Evolutionary conservation across 2,329 filamentous ascomycete genomes (phyloP), one percentile per base, ranked within the genome.

Genomic region (Monilinia aucupariae): DNA sequence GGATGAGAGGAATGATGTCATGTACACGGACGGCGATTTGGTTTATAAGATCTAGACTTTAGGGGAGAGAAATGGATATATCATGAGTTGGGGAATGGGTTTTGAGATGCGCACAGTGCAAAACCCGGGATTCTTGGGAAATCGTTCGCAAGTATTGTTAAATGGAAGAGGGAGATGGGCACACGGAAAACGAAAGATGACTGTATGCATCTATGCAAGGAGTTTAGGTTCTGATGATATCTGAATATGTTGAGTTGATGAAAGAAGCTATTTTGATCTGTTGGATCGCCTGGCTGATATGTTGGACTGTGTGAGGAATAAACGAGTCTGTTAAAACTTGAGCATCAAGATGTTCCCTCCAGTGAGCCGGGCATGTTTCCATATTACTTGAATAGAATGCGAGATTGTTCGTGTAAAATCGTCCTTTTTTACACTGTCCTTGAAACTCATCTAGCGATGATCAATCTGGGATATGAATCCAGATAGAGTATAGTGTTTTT

Each of bases 1-100:
- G 85, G 88, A 91, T 71, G 86, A 90, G 68, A 80, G 82, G 70
- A 97, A 97, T 75, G 87, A 93, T 79, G 87, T 99, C 73, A 99
- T 99, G 92, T 93, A 81, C 68, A 79, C 81, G 13, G 81, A 81
- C 70, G 87, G 86, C 49, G 82, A 88, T 56, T 78, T 86, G 65
- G 85, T 90, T 51, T 90, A 89, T 75, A 87, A 88, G 76, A 84
- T 91, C 62, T 90, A 79, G 76, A 76, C 47, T 1, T 37, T 17
- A 25, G 12, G 39, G 20, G 37, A 54, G 34, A n/a, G 1, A 15
- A 37, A n/a, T 37, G 25, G n/a, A 3, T 34, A 34, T 30, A 10
- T 30, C 50, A 22, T 7, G 25, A 20, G 43, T 37, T 5, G n/a
- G 51, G 10, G 17, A 39, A 22, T 47, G 10, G 25, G 8, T 9